Percentiles rank a stretch among this genome's conserved stretches.
These are phyloP conservation scores for Aspergillus ibericus DNA, from an alignment of 2,329 filamentous ascomycete species.

Conservation along the genomic window DNA sequence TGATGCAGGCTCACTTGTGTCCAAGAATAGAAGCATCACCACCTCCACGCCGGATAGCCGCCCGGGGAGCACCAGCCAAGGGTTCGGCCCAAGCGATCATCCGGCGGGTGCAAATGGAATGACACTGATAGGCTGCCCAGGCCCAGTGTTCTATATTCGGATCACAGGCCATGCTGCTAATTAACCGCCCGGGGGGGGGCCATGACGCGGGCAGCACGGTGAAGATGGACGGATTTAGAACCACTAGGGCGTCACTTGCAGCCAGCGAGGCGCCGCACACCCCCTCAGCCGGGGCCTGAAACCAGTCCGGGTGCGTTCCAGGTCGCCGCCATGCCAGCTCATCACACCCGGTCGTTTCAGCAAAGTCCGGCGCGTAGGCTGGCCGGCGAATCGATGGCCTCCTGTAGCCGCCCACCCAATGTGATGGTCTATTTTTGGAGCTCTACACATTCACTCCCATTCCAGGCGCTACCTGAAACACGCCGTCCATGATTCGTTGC, in stretches of 20 bases:
- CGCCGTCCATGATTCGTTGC: too few relatives aligned
- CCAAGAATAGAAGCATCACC: slow-evolving; percentile 17
- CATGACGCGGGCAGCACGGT: not conserved
- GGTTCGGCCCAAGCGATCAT: not conserved
- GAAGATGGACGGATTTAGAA: slow-evolving; percentile 14
- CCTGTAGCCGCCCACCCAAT: not conserved
- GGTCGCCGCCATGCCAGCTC: not conserved
- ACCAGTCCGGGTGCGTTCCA: slow-evolving; percentile 2
- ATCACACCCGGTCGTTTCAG: not conserved
- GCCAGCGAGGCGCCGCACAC: slow-evolving; percentile 1
- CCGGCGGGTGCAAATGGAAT: not conserved
- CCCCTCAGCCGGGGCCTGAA: not conserved
- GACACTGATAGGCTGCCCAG: not conserved
- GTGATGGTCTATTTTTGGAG: not conserved
- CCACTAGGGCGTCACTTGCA: not conserved
- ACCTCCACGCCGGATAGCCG: not conserved
- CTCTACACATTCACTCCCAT: not conserved
- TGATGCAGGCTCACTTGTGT: slow-evolving; percentile 1
- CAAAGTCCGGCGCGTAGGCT: not conserved
- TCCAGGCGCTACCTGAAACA: not conserved
- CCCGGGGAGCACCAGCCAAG: not conserved
- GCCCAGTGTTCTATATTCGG: not conserved
- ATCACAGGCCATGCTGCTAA: not conserved
- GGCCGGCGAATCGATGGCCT: not conserved
- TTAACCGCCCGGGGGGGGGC: not conserved